These are phyloP conservation scores for Tricholoma sp. DNA, from an alignment of 768 basidiomycete species.

Conservation along the genomic window DNA sequence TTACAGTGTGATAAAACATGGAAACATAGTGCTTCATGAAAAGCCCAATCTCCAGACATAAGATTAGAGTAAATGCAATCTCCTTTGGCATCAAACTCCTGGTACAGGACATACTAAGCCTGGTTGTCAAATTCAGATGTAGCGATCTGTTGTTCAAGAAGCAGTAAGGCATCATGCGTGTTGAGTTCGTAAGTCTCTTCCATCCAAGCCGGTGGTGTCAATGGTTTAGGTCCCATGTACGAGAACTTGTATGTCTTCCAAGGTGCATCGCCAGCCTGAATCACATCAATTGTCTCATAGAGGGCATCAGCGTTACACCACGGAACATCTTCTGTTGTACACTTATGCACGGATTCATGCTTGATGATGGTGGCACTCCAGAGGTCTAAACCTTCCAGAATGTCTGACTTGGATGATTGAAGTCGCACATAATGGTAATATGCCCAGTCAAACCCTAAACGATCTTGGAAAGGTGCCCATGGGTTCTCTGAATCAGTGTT, in stretches of 20 bases:
- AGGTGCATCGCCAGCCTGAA: constrained; percentile 14
- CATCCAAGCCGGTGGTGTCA: constrained; percentile 1
- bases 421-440: constrained; percentile 3
- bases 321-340: neutral
- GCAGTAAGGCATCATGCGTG: neutral
- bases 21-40: too few relatives aligned
- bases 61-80: too few relatives aligned
- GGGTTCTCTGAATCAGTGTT: neutral
- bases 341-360: neutral
- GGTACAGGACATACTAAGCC: too few relatives aligned
- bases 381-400: constrained; percentile 4
- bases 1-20: too few relatives aligned
- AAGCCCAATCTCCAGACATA: too few relatives aligned
- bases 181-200: constrained; percentile 4
- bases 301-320: constrained; percentile 20
- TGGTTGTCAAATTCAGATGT: too few relatives aligned
- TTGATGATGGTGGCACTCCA: constrained; percentile 3
- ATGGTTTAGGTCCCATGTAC: constrained; percentile 18
- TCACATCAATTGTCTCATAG: constrained; percentile 20
- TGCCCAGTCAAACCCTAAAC: constrained; percentile 5
- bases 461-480: constrained; percentile 8
- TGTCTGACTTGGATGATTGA: constrained; percentile 6
- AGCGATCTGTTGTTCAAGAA: constrained; percentile 1
- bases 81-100: neutral
- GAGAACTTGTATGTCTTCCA: constrained; percentile 18